Evolutionary conservation across 768 basidiomycete genomes (phyloP).

Genomic region (Mycena epipterygia): DNA sequence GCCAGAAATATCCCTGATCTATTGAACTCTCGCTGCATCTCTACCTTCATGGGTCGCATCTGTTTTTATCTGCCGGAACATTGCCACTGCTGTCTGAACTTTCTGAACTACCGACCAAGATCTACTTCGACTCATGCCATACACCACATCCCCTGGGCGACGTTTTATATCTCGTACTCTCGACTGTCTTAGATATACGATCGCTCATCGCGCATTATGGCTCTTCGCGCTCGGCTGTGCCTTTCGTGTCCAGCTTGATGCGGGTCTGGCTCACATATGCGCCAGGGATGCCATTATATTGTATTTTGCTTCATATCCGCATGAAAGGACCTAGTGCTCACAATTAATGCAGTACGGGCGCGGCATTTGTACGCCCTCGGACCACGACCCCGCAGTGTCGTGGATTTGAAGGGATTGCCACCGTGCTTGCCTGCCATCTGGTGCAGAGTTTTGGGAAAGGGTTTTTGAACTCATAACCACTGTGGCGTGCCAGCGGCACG

Average conservation of each 20-base stretch:
- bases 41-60: no score
- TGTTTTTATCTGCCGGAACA: no score
- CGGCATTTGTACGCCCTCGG: conserved; percentile 7
- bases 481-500: no score
- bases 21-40: no score
- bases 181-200: conserved; percentile 8
- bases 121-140: no score
- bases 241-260: conserved; percentile 14
- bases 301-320: background rate
- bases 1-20: no score
- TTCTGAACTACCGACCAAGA: no score
- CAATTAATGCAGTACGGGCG: background rate
- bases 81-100: no score
- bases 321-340: background rate
- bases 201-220: conserved; percentile 14
- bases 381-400: background rate
- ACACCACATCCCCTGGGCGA: no score
- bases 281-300: conserved; percentile 6
- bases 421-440: conserved; percentile 18
- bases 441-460: conserved; percentile 20
- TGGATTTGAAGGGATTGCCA: conserved; percentile 9
- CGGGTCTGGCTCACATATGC: conserved; percentile 1
- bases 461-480: no score
- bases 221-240: background rate
- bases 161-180: no score